Conservation (phyloP, 169 alveolate genomes). For the Theileria sp. region DNA sequence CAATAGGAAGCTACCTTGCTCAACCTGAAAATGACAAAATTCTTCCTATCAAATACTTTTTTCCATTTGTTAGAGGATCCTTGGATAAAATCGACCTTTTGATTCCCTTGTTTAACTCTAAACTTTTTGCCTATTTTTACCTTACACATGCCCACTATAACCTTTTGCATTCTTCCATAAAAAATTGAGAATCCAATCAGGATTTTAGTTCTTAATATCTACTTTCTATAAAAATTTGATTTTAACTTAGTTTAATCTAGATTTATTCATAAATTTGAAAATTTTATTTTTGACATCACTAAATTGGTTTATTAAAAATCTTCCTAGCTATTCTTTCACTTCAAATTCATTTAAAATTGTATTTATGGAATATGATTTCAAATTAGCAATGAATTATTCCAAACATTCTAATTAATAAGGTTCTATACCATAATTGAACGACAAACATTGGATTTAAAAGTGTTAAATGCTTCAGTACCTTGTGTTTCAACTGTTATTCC, state of each 20-base stretch:
- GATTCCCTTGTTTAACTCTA: neutral
- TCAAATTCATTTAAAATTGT: too few species aligned
- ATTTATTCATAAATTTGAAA: too few species aligned
- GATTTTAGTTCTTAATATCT: neutral
- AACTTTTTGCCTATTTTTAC: neutral
- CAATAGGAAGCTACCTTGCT: neutral
- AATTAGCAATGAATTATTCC: neutral
- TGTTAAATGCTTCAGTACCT: neutral
- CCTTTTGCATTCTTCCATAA: conserved; percentile 1
- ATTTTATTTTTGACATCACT: neutral
- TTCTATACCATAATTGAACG: neutral
- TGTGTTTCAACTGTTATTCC: neutral
- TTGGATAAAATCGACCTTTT: neutral
- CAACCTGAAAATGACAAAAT: neutral
- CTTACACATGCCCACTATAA: neutral
- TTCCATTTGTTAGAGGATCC: neutral
- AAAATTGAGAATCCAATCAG: neutral
- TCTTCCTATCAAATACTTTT: neutral
- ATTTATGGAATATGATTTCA: too few species aligned
- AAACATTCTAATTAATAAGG: too few species aligned
- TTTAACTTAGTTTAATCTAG: neutral
- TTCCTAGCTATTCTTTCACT: neutral
- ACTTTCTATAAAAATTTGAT: neutral
- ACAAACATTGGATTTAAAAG: neutral
- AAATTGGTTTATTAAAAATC: neutral